Percentiles rank a stretch among this genome's conserved stretches.
phyloP scores from a whole-genome alignment of 2,329 filamentous ascomycete genomes.

The Cordyceps cicadae region DNA sequence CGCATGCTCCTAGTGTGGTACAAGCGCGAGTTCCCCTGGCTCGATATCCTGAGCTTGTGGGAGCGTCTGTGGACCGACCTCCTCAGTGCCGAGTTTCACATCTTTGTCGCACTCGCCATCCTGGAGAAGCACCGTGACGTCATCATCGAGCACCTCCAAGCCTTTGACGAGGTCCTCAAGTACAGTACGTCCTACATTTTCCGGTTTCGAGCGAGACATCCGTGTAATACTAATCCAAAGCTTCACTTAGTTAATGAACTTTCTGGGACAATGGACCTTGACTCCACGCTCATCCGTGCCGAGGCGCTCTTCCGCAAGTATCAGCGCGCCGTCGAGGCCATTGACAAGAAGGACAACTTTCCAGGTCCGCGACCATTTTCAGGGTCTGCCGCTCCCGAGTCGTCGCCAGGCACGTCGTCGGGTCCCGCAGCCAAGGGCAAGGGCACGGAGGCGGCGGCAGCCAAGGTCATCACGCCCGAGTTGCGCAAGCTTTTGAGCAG shows the following conservation, averaged over 20 bases:
- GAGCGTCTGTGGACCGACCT: slow-evolving; percentile 93
- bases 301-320: slow-evolving; percentile 85
- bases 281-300: slow-evolving; percentile 76
- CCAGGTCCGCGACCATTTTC: slow-evolving; percentile 39
- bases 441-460: slow-evolving; percentile 24
- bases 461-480: slow-evolving; percentile 46
- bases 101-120: slow-evolving; percentile 90
- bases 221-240: neutral
- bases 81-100: slow-evolving; percentile 78
- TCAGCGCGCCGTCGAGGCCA: slow-evolving; percentile 77
- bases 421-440: slow-evolving; percentile 26
- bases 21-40: slow-evolving; percentile 92
- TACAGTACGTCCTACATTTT: slow-evolving; percentile 55
- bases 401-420: slow-evolving; percentile 5
- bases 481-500: slow-evolving; percentile 45
- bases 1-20: slow-evolving; percentile 98
- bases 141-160: slow-evolving; percentile 87
- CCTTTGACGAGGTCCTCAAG: slow-evolving; percentile 96
- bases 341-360: slow-evolving; percentile 87
- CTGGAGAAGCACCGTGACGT: slow-evolving; percentile 93
- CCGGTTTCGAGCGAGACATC: neutral
- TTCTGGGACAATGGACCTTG: slow-evolving; percentile 83
- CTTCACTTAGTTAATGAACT: slow-evolving; percentile 75
- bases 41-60: slow-evolving; percentile 81
- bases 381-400: neutral